Evolutionary conservation across 192 early-diverging fungal species (phyloP).

Genomic region (Coemansia umbellata): DNA sequence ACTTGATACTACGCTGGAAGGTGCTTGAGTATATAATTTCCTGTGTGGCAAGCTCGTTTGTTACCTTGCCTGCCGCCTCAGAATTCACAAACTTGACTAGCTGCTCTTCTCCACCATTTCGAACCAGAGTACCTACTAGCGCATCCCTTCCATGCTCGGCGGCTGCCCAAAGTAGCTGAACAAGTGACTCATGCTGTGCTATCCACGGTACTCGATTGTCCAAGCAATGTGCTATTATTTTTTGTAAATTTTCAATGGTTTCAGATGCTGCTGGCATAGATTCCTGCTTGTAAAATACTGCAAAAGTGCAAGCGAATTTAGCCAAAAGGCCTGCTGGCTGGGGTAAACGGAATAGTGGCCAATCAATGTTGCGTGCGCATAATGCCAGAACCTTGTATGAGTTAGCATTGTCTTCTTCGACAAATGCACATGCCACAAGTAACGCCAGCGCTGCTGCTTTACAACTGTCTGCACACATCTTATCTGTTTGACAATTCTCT

Average conservation of each 20-base stretch:
- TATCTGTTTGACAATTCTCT: not conserved
- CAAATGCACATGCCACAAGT: not conserved
- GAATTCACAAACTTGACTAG: not conserved
- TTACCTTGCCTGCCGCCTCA: not conserved
- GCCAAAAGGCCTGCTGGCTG: conserved; percentile 4
- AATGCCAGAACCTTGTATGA: conserved; percentile 3
- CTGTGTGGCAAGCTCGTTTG: not conserved
- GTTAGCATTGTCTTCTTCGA: not conserved
- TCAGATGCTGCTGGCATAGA: not conserved
- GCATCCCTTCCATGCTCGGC: not conserved
- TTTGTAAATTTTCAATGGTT: not conserved
- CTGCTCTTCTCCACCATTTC: not conserved
- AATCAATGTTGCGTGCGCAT: conserved; percentile 7
- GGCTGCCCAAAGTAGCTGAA: not conserved
- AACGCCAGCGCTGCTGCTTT: not conserved
- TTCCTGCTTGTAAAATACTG: not conserved
- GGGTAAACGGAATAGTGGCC: not conserved
- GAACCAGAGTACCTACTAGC: not conserved
- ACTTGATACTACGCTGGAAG: too few species aligned
- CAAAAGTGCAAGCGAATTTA: conserved; percentile 21
- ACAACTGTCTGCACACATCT: not conserved
- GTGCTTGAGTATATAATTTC: not conserved
- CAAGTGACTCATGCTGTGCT: not conserved
- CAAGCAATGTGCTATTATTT: too few species aligned
- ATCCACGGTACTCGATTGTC: too few species aligned